Conservation (phyloP, 2,329 filamentous ascomycete species). For the Seiridium cupressi region DNA sequence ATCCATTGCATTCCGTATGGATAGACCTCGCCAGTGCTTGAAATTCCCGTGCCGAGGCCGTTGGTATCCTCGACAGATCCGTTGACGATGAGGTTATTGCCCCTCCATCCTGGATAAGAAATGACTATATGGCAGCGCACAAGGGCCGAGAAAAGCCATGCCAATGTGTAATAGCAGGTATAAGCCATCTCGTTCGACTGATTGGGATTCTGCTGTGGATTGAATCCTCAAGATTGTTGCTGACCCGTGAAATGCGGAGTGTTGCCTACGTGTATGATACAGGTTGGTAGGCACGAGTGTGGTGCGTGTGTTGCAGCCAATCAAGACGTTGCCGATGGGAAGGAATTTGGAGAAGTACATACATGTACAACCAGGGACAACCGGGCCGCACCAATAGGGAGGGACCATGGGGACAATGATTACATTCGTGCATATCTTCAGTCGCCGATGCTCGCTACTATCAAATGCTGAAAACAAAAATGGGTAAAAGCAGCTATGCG, state of each 20-base stretch:
- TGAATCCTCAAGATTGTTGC: no score
- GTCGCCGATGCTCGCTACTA: not conserved
- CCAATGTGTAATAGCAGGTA: not conserved
- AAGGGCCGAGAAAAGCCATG: not conserved
- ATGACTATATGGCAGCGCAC: conserved; percentile 50
- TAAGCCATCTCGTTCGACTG: no score
- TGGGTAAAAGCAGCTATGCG: not conserved
- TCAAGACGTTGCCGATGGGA: no score
- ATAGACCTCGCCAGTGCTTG: conserved; percentile 35
- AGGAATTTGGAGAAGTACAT: no score
- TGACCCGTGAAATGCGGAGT: no score
- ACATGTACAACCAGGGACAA: no score
- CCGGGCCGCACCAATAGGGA: no score
- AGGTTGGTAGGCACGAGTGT: no score
- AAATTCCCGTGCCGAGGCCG: not conserved
- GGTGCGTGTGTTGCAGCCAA: no score
- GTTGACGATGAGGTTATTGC: conserved; percentile 62
- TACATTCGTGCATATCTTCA: not conserved
- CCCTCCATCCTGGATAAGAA: conserved; percentile 64
- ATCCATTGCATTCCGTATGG: conserved; percentile 70
- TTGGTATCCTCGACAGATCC: conserved; percentile 2
- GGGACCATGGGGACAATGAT: not conserved
- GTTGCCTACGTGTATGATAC: no score
- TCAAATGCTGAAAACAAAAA: not conserved
- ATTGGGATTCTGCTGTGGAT: no score